Conservation (phyloP, 495 filamentous ascomycete species). For the Clavariopsis aquatica region DNA sequence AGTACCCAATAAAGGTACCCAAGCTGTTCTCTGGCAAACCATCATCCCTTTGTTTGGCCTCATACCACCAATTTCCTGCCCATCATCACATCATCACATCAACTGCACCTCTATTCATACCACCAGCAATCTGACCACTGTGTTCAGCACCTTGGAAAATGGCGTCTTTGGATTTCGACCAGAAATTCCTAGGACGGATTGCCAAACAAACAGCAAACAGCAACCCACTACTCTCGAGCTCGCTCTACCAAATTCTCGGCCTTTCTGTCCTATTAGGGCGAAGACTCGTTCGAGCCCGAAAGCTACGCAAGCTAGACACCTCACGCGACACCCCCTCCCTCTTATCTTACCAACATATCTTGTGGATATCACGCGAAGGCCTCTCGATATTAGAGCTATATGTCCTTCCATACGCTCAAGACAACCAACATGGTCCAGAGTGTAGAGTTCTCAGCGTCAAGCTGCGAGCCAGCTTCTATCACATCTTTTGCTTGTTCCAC, state of each 20-base stretch:
- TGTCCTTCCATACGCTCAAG: conserved; percentile 71
- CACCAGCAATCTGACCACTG: conserved; percentile 18
- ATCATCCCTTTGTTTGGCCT: not conserved
- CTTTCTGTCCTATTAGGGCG: conserved; percentile 84
- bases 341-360: conserved; percentile 85
- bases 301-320: conserved; percentile 78
- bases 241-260: conserved; percentile 86
- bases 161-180: conserved; percentile 95
- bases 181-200: conserved; percentile 89
- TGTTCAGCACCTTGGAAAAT: conserved; percentile 51
- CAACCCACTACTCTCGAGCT: conserved; percentile 73
- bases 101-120: not conserved
- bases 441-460: conserved; percentile 84
- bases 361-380: conserved; percentile 94
- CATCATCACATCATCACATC: not conserved
- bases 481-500: conserved; percentile 95
- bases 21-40: not conserved
- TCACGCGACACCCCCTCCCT: conserved; percentile 77
- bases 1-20: not conserved
- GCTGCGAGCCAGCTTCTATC: conserved; percentile 88
- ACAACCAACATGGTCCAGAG: conserved; percentile 51
- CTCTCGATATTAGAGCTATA: conserved; percentile 82
- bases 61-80: not conserved
- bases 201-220: conserved; percentile 71
- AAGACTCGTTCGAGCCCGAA: conserved; percentile 79